phyloP scores from a whole-genome alignment of 805 yeast genomes.

The Starmerella scarabaei region DNA sequence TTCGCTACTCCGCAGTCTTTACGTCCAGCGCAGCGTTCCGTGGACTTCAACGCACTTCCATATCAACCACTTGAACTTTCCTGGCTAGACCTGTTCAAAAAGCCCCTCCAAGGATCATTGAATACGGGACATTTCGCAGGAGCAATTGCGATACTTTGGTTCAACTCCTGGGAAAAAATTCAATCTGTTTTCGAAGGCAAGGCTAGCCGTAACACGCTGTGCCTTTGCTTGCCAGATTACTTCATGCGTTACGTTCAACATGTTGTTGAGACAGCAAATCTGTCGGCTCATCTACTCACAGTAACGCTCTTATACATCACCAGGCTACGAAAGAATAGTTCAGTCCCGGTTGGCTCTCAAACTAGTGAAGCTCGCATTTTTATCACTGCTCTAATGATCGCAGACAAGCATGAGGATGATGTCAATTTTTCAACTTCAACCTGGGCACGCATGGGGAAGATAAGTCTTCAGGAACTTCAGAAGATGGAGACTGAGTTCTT shows the following conservation, averaged over 20 bases:
- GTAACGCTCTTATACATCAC: constrained; percentile 26
- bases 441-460: constrained; percentile 82
- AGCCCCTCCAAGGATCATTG: not conserved
- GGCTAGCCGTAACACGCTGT: not conserved
- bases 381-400: constrained; percentile 57
- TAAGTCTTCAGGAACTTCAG: constrained; percentile 45
- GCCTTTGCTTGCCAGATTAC: not conserved
- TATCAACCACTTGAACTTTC: not conserved
- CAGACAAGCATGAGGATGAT: constrained; percentile 87
- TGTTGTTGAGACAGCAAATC: constrained; percentile 24
- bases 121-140: constrained; percentile 11
- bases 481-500: constrained; percentile 59
- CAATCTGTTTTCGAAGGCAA: not conserved
- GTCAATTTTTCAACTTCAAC: constrained; percentile 83
- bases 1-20: not conserved
- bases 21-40: not conserved
- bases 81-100: not conserved
- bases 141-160: constrained; percentile 13
- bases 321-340: constrained; percentile 22
- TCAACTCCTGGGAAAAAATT: constrained; percentile 6
- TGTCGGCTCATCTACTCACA: constrained; percentile 25
- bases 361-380: constrained; percentile 31
- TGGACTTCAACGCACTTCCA: not conserved
- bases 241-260: constrained; percentile 24
- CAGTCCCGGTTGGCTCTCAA: constrained; percentile 21